Conservation (phyloP, 805 yeast genomes). For the Yarrowia hollandica region DNA sequence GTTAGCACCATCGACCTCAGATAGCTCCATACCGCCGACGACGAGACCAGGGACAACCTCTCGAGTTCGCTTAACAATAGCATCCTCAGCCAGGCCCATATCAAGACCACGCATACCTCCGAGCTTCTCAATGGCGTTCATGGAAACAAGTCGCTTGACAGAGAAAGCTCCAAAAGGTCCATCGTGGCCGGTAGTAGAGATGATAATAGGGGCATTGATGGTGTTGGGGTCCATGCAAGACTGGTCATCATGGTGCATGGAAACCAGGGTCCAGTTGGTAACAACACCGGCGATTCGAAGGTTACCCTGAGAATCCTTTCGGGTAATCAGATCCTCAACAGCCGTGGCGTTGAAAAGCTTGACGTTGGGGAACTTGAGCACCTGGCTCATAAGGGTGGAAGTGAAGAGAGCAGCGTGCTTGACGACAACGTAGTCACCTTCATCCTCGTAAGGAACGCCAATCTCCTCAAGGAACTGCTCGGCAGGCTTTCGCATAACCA, state of each 20-base stretch:
- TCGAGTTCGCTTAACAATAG: constrained; percentile 66
- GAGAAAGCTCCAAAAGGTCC: constrained; percentile 82
- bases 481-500: constrained; percentile 81
- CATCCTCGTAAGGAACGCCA: constrained; percentile 69
- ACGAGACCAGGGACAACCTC: constrained; percentile 63
- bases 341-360: constrained; percentile 78
- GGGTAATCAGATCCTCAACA: constrained; percentile 76
- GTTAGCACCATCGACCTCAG: constrained; percentile 74
- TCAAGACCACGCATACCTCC: constrained; percentile 78
- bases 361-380: constrained; percentile 68
- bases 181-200: constrained; percentile 78
- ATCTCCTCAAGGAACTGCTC: constrained; percentile 64
- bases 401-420: constrained; percentile 79
- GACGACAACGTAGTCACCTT: constrained; percentile 76
- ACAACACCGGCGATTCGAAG: constrained; percentile 76
- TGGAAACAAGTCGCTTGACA: constrained; percentile 63
- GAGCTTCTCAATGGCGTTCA: constrained; percentile 50
- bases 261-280: constrained; percentile 78
- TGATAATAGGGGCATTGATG: constrained; percentile 61
- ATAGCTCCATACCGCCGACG: constrained; percentile 77
- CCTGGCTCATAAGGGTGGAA: constrained; percentile 68
- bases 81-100: constrained; percentile 76
- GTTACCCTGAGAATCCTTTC: constrained; percentile 57
- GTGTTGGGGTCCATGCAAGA: constrained; percentile 84
- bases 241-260: constrained; percentile 73